These are phyloP conservation scores for Tardiomyces depauwii DNA, from an alignment of 1,139 yeast species.

Conservation along the genomic window DNA sequence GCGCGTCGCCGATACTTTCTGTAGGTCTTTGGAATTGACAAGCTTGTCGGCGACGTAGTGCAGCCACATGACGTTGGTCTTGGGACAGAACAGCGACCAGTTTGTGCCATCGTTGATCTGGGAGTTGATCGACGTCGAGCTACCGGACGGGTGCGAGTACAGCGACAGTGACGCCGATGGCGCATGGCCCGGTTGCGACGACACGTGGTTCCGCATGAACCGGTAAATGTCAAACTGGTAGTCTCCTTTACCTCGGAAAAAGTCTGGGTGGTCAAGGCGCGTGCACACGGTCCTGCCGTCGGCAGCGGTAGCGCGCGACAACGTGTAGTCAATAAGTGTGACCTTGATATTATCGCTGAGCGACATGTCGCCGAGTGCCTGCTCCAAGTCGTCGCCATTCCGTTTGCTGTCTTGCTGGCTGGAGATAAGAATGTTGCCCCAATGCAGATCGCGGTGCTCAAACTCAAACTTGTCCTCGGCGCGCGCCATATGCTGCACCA, in stretches of 20 bases:
- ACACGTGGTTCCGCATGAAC: conserved; percentile 29
- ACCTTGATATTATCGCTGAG: conserved; percentile 23
- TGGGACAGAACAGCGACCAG: conserved; percentile 33
- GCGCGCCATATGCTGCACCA: conserved; percentile 35
- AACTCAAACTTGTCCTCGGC: conserved; percentile 43
- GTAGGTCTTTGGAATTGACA: conserved; percentile 18
- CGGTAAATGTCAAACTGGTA: conserved; percentile 44
- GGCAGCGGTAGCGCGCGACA: conserved; percentile 33
- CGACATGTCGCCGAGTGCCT: neutral
- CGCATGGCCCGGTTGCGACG: conserved; percentile 2
- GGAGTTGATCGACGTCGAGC: conserved; percentile 3
- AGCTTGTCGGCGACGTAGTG: conserved; percentile 36
- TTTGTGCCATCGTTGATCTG: conserved; percentile 16
- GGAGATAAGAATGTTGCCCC: conserved; percentile 43
- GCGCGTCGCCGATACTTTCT: conserved; percentile 12
- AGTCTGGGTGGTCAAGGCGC: conserved; percentile 37
- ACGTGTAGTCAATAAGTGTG: conserved; percentile 47
- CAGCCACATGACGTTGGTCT: conserved; percentile 40
- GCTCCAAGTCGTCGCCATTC: neutral
- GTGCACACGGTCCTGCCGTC: conserved; percentile 19
- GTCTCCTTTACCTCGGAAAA: conserved; percentile 40
- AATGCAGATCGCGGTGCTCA: conserved; percentile 58
- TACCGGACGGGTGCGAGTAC: conserved; percentile 1
- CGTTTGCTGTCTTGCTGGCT: conserved; percentile 5
- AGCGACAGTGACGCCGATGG: neutral